These are phyloP conservation scores for Nicotiana attenuata DNA, from an alignment of 257 asterid species.

Conservation along the genomic window DNA sequence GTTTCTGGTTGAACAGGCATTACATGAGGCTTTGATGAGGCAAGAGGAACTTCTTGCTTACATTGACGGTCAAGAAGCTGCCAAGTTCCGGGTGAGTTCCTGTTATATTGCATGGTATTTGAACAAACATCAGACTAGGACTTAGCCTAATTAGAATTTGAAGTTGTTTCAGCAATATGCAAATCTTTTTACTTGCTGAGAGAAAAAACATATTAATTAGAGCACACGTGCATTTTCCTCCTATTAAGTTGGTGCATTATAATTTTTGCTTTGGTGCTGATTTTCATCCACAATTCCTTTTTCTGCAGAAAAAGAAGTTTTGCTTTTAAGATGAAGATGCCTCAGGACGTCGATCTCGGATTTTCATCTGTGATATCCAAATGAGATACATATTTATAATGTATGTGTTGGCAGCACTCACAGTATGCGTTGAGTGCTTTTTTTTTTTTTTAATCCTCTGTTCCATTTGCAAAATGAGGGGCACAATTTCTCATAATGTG, in stretches of 20 bases:
- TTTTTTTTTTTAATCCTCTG: neutral
- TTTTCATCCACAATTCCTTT: neutral
- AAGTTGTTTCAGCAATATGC: neutral
- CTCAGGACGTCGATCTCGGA: neutral
- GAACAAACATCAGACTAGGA: neutral
- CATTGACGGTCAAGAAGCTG: slow-evolving; percentile 78
- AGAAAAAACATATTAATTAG: neutral
- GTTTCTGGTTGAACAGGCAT: slow-evolving; percentile 53
- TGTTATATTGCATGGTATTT: neutral
- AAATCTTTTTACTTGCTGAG: neutral
- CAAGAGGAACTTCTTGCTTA: slow-evolving; percentile 96
- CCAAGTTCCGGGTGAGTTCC: slow-evolving; percentile 60
- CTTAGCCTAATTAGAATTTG: neutral
- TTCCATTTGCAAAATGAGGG: neutral
- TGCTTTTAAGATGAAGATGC: slow-evolving; percentile 51
- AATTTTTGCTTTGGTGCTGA: neutral
- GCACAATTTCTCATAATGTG: neutral
- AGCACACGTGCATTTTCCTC: neutral
- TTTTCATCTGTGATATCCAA: neutral
- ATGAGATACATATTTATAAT: slow-evolving; percentile 1
- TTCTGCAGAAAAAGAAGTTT: slow-evolving; percentile 67
- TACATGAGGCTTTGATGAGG: slow-evolving; percentile 89
- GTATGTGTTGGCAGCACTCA: neutral
- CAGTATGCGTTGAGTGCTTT: neutral
- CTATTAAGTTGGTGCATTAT: neutral